A percentile compares a stretch with the other conserved stretches of the same genome.
These are phyloP conservation scores for Chytriomyces sp. DNA, from an alignment of 192 early-diverging fungal genomes.

Conservation along the genomic window DNA sequence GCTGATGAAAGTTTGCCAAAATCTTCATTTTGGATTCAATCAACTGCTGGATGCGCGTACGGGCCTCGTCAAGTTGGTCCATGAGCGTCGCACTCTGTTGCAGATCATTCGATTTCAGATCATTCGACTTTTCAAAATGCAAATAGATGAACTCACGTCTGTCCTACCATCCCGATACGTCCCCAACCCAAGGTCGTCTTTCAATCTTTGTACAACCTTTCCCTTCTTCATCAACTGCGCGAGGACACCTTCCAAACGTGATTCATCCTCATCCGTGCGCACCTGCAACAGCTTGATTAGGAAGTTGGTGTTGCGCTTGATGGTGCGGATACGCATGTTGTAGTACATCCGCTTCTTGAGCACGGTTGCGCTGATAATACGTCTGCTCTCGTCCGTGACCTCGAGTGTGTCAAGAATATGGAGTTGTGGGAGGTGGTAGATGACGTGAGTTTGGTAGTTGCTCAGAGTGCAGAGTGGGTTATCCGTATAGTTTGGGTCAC, in stretches of 20 bases:
- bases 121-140: neutral
- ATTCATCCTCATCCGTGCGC: constrained; percentile 20
- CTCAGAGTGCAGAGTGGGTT: constrained; percentile 60
- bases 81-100: neutral
- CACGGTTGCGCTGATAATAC: constrained; percentile 58
- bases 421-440: constrained; percentile 58
- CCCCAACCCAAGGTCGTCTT: constrained; percentile 39
- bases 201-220: constrained; percentile 38
- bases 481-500: constrained; percentile 57
- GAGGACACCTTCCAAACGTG: constrained; percentile 35
- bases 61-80: constrained; percentile 31
- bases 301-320: constrained; percentile 61
- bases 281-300: constrained; percentile 46
- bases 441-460: constrained; percentile 68
- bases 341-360: constrained; percentile 70
- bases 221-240: constrained; percentile 21
- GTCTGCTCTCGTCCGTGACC: constrained; percentile 57
- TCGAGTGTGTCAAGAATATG: constrained; percentile 56
- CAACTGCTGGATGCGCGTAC: constrained; percentile 26
- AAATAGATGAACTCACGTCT: neutral
- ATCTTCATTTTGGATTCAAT: constrained; percentile 36
- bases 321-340: constrained; percentile 63
- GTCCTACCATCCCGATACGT: neutral
- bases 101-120: neutral
- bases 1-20: constrained; percentile 32